Base-by-base conservation (phyloP, 2,329 filamentous ascomycete genomes). In the Aspergillus fijiensis region DNA sequence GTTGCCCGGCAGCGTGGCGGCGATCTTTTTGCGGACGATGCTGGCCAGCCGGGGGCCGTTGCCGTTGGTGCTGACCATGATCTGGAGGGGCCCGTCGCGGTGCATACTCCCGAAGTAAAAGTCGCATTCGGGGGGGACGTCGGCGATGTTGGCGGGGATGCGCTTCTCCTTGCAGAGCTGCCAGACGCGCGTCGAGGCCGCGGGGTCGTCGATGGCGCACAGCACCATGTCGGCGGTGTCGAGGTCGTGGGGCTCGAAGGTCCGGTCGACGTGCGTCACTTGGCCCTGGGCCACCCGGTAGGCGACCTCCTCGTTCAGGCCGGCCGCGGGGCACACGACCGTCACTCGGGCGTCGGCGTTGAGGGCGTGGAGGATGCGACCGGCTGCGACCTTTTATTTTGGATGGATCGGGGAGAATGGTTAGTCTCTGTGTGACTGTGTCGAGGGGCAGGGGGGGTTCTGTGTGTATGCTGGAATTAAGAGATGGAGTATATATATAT, bases 21-120 rank as follows among this genome's bases (percentile, higher is more conserved):
- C 93, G 65, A 99, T 96, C 72, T 90, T 87, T 72, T 89, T 85
- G 57, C 94, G 82, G 54, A 99, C 90, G 51, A 93, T 88, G 67
- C 91, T 94, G 10, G 95, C 95, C 64, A 99, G 80, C 72, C 94
- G 88, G 0, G 95, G 95, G 0, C 95, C 95, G 74, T 96, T 97
- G 55, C 95, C 95, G 74, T 98, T 99, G 39, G 95, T 99, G 79
- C 91, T 96, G 68, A 99, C 94, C 95, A 99, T 99, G 70, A 99
- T 89, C 80, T 99, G 95, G 62, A 99, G 78, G 5, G 95, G 95
- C 0, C 95, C 95, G 74, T 99, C 95, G 54, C 95, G 89, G 78
- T 99, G 91, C 45, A 97, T 89, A 73, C 90, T 95, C 63, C 95
- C 95, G 79, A 99, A 99, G 82, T 97, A 99, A 74, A 99, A 99